A percentile compares a stretch with the other conserved stretches of the same genome.
These are phyloP conservation scores for Astathelohania contejeani DNA, from an alignment of 371 early-diverging fungal genomes.

Conservation along the genomic window DNA sequence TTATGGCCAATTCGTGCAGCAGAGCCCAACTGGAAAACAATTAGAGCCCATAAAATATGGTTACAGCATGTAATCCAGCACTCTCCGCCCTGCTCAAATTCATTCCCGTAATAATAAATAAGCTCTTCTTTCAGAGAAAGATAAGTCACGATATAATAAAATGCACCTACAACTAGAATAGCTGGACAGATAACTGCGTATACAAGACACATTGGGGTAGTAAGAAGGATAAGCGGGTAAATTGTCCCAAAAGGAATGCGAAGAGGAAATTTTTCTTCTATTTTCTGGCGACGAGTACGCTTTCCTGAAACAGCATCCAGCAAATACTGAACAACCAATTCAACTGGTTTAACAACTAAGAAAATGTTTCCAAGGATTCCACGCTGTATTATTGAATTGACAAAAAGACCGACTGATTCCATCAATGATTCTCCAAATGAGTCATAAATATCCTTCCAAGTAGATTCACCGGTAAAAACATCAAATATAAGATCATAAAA, in stretches of 20 bases:
- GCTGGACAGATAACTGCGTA: slow-evolving; percentile 47
- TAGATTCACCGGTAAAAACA: slow-evolving; percentile 11
- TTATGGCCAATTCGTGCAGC: slow-evolving; percentile 12
- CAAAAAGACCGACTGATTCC: slow-evolving; percentile 44
- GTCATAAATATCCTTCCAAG: slow-evolving; percentile 8
- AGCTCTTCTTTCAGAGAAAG: slow-evolving; percentile 49
- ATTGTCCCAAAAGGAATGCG: slow-evolving; percentile 47
- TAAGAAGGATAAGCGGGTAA: slow-evolving; percentile 48
- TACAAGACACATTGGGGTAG: slow-evolving; percentile 49
- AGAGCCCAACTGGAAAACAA: slow-evolving; percentile 44
- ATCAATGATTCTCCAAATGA: slow-evolving; percentile 27
- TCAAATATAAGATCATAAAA: slow-evolving; percentile 22
- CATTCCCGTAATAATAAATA: slow-evolving; percentile 44
- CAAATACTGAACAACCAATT: slow-evolving; percentile 33
- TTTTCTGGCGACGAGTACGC: slow-evolving; percentile 32
- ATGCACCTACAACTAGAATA: slow-evolving; percentile 43
- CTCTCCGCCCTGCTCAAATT: slow-evolving; percentile 51
- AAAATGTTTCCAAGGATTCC: slow-evolving; percentile 35
- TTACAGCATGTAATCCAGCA: slow-evolving; percentile 39
- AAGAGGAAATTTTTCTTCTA: slow-evolving; percentile 23
- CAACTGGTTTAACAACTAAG: slow-evolving; percentile 43
- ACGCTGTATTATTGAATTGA: slow-evolving; percentile 51
- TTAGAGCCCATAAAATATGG: slow-evolving; percentile 42
- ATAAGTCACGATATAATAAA: slow-evolving; percentile 45
- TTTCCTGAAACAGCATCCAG: slow-evolving; percentile 4